Evolutionary conservation across 2,329 filamentous ascomycete species (phyloP), one percentile per base, ranked within the genome.

Genomic region (Cladobotryum mycophilum): DNA sequence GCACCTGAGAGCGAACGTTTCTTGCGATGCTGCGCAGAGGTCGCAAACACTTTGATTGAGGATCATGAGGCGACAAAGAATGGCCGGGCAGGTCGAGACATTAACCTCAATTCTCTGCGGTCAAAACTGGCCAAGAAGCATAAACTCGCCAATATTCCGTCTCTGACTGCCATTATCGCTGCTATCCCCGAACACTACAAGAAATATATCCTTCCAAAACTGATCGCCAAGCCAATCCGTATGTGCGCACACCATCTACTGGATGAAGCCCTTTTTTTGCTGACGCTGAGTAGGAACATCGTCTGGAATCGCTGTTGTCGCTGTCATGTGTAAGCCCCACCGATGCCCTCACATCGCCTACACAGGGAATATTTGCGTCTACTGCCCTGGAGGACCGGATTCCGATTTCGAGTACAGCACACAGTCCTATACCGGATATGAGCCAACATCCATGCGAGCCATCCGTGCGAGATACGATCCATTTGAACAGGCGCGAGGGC

Each of bases 151-250:
- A 89, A 83, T 55, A 88, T 95, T 60, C 93, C 93, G 33, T 89
- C 95, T 22, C 75, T 99, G 57, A 97, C 92, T 8, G 92, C 93
- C 53, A 99, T 99, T 64, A 97, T 99, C 64, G 89, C 93, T 49
- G 93, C 93, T 9, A 92, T 99, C 35, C 95, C 95, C n/a, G 93
- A 99, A 67, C 91, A 97, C 68, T 96, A 97, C 74, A 99, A 97
- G 76, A 99, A 97, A 74, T 97, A 97, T 64, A 96, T 99, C 55
- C 72, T 97, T 55, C 93, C 91, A 17, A 96, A 96, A 71, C 76
- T 99, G 55, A 90, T 99, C 60, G 93, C 95, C 22, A 99, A 99
- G 71, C 93, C 93, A 2, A 97, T 99, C 53, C 80, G 88, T 86
- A 78, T 44, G 60, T 40, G 37, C 12, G 37, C 37, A 40, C 14